phyloP scores from a whole-genome alignment of 257 asterid species.

The Salvia rosmarinus region DNA sequence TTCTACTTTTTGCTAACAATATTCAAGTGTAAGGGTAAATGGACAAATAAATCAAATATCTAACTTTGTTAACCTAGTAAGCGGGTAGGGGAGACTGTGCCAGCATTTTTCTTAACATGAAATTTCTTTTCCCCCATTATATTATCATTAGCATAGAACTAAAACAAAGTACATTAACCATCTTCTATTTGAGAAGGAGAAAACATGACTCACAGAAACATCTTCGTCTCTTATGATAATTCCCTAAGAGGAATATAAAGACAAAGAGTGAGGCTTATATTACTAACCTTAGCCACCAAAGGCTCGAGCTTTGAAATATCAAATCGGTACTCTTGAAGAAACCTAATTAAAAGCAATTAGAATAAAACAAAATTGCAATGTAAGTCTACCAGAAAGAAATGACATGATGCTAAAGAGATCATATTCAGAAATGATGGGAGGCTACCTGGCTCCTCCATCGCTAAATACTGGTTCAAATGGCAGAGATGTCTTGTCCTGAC shows the following conservation, averaged over 20 bases:
- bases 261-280: constrained; percentile 15
- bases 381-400: background rate
- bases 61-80: too few relatives aligned
- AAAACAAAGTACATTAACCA: background rate
- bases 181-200: background rate
- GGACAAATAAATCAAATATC: background rate
- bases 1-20: background rate
- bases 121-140: background rate
- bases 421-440: constrained; percentile 22
- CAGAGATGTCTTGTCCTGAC: constrained; percentile 82
- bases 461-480: constrained; percentile 89
- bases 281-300: constrained; percentile 83
- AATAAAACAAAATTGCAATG: background rate
- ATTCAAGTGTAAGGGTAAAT: background rate
- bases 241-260: constrained; percentile 22
- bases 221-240: background rate
- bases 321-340: constrained; percentile 75
- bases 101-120: too few relatives aligned
- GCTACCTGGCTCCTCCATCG: constrained; percentile 92
- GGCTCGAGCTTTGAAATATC: constrained; percentile 93
- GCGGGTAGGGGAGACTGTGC: too few relatives aligned
- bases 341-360: constrained; percentile 49
- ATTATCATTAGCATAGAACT: background rate
- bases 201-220: background rate
- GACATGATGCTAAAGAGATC: constrained; percentile 8